Conservation (phyloP, 2,329 filamentous ascomycete genomes). For the Diaporthe sp. region DNA sequence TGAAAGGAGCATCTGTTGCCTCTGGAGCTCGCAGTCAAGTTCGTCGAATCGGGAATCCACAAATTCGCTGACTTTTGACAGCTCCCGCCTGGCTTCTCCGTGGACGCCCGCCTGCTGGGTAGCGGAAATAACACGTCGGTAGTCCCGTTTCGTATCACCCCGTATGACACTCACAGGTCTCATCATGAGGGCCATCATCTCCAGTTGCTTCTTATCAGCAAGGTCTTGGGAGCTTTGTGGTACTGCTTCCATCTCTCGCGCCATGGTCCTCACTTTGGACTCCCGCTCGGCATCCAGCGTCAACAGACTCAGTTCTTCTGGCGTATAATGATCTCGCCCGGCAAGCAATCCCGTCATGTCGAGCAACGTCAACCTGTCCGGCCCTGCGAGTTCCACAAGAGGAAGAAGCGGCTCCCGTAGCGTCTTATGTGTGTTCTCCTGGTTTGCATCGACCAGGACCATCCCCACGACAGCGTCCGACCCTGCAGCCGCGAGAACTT, state of each 20-base stretch:
- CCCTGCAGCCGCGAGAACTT: neutral
- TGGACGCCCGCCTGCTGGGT: neutral
- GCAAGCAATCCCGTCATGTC: conserved; percentile 17
- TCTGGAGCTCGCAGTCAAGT: neutral
- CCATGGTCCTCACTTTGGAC: neutral
- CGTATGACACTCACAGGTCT: neutral
- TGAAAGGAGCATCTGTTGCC: conserved; percentile 13
- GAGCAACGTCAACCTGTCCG: neutral
- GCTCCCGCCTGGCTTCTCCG: neutral
- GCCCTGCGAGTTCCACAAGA: neutral
- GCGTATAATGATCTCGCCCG: neutral
- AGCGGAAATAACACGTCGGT: neutral
- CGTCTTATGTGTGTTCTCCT: neutral
- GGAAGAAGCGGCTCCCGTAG: neutral
- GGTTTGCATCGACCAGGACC: conserved; percentile 10
- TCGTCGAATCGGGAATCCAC: neutral
- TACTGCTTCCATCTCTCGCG: neutral
- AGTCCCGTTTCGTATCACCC: neutral
- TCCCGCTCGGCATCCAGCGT: neutral
- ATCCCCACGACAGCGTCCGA: neutral
- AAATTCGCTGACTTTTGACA: neutral
- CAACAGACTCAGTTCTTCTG: neutral
- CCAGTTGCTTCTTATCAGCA: neutral
- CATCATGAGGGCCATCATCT: neutral
- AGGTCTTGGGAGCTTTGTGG: neutral